Conservation (phyloP, 2,329 filamentous ascomycete species). For the Epichloe festucae region DNA sequence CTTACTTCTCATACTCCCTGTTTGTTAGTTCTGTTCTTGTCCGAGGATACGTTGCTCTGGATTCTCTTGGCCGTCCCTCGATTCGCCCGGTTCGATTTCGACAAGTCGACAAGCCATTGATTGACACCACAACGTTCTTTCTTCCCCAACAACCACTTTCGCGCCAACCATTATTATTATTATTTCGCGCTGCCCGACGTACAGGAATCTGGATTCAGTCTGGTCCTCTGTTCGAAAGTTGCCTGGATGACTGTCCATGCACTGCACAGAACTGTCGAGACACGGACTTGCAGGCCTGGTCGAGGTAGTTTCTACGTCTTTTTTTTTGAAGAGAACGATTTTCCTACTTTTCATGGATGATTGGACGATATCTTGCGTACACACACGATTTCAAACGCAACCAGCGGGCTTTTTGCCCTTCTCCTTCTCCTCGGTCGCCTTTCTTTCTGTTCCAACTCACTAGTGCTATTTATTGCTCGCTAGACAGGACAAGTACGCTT, state of each 20-base stretch:
- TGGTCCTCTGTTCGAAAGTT: not conserved
- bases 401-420: not conserved
- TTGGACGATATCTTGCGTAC: not conserved
- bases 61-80: conserved; percentile 5
- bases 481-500: too few relatives aligned
- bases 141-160: not conserved
- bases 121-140: not conserved
- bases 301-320: not conserved
- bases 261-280: not conserved
- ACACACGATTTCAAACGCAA: not conserved
- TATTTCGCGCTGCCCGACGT: not conserved
- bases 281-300: not conserved
- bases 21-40: conserved; percentile 1
- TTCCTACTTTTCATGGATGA: not conserved
- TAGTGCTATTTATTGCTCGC: too few relatives aligned
- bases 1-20: conserved; percentile 7
- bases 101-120: not conserved
- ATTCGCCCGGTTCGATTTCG: conserved; percentile 4
- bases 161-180: not conserved
- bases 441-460: not conserved
- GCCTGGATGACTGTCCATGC: not conserved
- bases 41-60: conserved; percentile 3
- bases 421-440: not conserved
- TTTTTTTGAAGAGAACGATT: not conserved
- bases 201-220: not conserved